These are phyloP conservation scores for Podospora conica DNA, from an alignment of 495 filamentous ascomycete genomes.

Conservation along the genomic window DNA sequence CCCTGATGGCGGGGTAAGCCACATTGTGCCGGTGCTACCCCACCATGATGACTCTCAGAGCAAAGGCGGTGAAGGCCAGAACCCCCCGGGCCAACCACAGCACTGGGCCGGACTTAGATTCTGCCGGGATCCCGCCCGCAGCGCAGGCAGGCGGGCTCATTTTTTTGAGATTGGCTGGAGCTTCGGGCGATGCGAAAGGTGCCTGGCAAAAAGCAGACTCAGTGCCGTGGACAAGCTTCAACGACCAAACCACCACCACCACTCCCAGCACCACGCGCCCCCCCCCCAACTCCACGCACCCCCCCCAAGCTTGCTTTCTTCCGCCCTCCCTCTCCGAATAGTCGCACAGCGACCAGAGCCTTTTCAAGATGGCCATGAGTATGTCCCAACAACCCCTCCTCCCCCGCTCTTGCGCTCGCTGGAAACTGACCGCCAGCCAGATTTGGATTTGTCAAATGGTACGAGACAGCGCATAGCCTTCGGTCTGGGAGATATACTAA, in stretches of 20 bases:
- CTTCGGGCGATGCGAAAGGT: conserved; percentile 22
- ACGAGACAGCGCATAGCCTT: conserved; percentile 16
- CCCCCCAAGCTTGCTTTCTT: not conserved
- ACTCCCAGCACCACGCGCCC: conserved; percentile 7
- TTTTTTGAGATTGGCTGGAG: conserved; percentile 28
- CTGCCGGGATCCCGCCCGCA: conserved; percentile 23
- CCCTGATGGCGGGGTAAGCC: conserved; percentile 10
- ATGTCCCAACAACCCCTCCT: conserved; percentile 15
- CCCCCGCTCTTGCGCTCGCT: conserved; percentile 8
- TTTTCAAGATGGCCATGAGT: conserved; percentile 45
- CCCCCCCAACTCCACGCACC: conserved; percentile 4
- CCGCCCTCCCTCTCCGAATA: not conserved
- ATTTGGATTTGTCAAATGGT: conserved; percentile 49
- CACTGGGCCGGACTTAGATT: conserved; percentile 23
- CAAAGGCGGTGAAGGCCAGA: conserved; percentile 7
- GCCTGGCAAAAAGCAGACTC: conserved; percentile 10
- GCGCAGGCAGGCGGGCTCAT: conserved; percentile 17
- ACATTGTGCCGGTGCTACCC: conserved; percentile 6
- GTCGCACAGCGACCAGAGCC: conserved; percentile 3
- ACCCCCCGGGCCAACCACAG: conserved; percentile 14
- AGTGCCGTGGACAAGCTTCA: conserved; percentile 17
- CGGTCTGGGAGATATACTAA: conserved; percentile 8
- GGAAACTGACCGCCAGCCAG: conserved; percentile 31
- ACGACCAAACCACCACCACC: conserved; percentile 3
- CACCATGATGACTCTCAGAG: not conserved